Percentiles rank a stretch among this genome's conserved stretches.
These are phyloP conservation scores for Talaromyces proteolyticus DNA, from an alignment of 495 filamentous ascomycete genomes.

Conservation along the genomic window DNA sequence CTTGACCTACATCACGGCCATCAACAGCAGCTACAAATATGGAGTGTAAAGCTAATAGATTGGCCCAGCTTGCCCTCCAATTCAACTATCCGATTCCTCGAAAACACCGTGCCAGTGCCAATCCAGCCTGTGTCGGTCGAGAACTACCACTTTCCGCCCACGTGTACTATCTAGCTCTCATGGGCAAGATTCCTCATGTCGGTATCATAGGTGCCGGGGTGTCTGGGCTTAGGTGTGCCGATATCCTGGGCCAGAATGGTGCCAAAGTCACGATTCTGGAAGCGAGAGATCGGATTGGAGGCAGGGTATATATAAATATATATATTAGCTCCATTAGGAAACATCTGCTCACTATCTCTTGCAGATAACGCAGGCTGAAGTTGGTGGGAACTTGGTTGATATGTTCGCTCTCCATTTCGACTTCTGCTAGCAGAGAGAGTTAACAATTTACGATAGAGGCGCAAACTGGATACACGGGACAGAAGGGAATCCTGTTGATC, in stretches of 20 bases:
- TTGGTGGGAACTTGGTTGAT: constrained; percentile 40
- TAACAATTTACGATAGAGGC: constrained; percentile 45
- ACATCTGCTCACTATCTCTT: not conserved
- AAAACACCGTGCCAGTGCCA: not conserved
- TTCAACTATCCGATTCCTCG: constrained; percentile 1
- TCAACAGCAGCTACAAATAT: not conserved
- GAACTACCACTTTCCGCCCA: constrained; percentile 5
- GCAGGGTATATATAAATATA: constrained; percentile 50
- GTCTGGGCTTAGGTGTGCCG: constrained; percentile 81
- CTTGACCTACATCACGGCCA: not conserved
- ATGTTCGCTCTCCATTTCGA: constrained; percentile 22
- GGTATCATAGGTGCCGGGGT: constrained; percentile 83
- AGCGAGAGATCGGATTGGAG: constrained; percentile 76
- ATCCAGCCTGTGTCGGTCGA: constrained; percentile 6
- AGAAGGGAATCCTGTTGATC: constrained; percentile 74
- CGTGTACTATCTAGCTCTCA: constrained; percentile 8
- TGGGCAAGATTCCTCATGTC: constrained; percentile 44
- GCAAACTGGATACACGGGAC: constrained; percentile 97
- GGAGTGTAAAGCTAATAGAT: constrained; percentile 8
- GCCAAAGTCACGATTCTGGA: constrained; percentile 82
- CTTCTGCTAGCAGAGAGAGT: not conserved
- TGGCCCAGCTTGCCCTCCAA: constrained; percentile 1
- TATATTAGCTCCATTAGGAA: not conserved
- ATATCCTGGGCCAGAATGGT: constrained; percentile 72
- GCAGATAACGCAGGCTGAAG: constrained; percentile 32